A percentile compares a stretch with the other conserved stretches of the same genome.
These are phyloP conservation scores for Ceratobasidium sp. DNA, from an alignment of 1,284 basidiomycete genomes.

Conservation along the genomic window DNA sequence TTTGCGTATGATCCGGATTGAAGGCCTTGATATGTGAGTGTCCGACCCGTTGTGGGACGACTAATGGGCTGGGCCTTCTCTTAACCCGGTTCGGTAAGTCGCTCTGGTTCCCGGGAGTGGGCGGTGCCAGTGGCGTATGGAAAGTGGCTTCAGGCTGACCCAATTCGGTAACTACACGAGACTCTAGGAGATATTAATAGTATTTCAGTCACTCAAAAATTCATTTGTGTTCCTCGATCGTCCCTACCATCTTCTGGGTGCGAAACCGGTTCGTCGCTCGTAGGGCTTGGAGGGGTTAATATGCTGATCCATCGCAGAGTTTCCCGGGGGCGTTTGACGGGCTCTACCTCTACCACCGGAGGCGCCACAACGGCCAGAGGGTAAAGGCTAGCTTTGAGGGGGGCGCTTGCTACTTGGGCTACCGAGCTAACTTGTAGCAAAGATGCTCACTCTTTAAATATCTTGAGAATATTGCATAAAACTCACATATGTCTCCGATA, in stretches of 20 bases:
- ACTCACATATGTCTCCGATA: neutral
- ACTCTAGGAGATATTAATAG: neutral
- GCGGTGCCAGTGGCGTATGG: no score
- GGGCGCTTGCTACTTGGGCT: neutral
- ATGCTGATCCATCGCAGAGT: neutral
- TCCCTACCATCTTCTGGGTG: neutral
- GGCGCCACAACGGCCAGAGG: no score
- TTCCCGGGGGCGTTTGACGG: neutral
- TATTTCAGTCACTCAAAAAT: neutral
- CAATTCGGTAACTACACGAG: neutral
- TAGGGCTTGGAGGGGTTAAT: neutral
- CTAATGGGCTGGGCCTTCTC: neutral
- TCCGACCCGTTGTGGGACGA: neutral
- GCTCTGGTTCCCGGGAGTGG: neutral
- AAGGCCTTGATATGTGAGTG: neutral
- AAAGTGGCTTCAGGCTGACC: neutral
- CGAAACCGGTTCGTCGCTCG: neutral
- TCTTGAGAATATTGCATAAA: neutral
- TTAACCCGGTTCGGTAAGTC: neutral
- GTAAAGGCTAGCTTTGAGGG: neutral
- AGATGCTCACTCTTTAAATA: neutral
- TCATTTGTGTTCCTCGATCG: neutral
- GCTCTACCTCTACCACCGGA: no score
- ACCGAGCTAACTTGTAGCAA: neutral
- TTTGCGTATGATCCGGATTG: conserved; percentile 1